Percentiles rank a stretch among this genome's conserved stretches.
Evolutionary conservation across 2,329 filamentous ascomycete genomes (phyloP).

Genomic region (Aspergillus japonicus): DNA sequence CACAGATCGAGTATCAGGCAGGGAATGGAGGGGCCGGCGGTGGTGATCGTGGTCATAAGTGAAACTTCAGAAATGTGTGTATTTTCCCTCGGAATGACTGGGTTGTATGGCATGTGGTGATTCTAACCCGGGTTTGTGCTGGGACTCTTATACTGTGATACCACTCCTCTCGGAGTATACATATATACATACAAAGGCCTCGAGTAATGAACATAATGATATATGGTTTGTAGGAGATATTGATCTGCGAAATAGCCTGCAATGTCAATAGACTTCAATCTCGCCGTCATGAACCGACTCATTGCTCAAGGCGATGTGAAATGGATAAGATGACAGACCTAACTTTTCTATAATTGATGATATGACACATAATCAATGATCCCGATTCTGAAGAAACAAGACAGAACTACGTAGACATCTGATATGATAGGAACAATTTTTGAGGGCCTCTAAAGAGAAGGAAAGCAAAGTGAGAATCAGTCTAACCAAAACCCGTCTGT

Average conservation of each 20-base stretch:
- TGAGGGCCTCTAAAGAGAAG: neutral
- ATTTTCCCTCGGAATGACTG: no score
- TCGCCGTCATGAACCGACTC: neutral
- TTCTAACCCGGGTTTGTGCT: no score
- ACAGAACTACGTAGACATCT: neutral
- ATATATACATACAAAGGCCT: no score
- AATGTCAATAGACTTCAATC: neutral
- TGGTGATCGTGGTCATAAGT: neutral
- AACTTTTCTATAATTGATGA: neutral
- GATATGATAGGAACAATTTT: neutral
- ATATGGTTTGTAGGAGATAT: no score
- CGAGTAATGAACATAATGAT: no score
- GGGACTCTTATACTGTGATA: no score
- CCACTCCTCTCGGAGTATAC: no score
- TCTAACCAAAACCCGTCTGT: neutral
- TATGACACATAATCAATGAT: neutral
- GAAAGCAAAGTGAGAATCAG: neutral
- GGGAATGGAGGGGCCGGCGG: neutral
- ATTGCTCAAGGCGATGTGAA: neutral
- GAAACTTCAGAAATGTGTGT: no score
- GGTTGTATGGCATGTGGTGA: no score
- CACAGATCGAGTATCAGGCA: constrained; percentile 5
- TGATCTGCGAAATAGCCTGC: no score
- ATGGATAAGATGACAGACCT: no score
- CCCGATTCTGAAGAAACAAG: neutral